A percentile compares a stretch with the other conserved stretches of the same genome.
Conservation (phyloP, 2,329 filamentous ascomycete genomes). For the Cercospora nicotianae region DNA sequence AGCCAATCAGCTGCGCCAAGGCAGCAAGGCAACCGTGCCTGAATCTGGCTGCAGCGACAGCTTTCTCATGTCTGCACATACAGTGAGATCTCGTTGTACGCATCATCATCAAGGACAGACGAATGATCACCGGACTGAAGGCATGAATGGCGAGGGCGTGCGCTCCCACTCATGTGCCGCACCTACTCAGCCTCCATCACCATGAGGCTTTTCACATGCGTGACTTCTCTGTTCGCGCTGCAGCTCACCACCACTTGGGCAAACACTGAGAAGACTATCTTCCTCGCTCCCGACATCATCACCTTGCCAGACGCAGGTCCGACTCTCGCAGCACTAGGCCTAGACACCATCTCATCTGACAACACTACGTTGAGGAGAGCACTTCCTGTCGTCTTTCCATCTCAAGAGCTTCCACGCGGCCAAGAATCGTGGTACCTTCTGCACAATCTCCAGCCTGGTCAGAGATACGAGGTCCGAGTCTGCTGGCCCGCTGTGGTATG, state of each 20-base stretch:
- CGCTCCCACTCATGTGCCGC: neutral
- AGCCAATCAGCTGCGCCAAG: neutral
- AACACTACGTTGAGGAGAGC: conserved; percentile 58
- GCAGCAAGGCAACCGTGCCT: neutral
- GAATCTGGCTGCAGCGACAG: neutral
- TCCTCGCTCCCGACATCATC: conserved; percentile 66
- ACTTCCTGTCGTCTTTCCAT: conserved; percentile 69
- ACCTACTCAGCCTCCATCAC: conserved; percentile 18
- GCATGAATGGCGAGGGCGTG: conserved; percentile 11
- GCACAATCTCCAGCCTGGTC: conserved; percentile 64
- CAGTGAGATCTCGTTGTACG: neutral
- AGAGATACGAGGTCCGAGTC: conserved; percentile 85
- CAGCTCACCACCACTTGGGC: conserved; percentile 46
- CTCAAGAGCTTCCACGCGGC: conserved; percentile 54
- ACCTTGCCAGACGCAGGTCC: conserved; percentile 58
- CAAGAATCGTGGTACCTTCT: conserved; percentile 77
- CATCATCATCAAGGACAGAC: neutral
- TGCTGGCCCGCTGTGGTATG: conserved; percentile 92
- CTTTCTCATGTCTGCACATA: neutral
- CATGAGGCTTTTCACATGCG: conserved; percentile 30
- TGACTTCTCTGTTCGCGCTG: conserved; percentile 30
- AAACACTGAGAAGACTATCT: conserved; percentile 91
- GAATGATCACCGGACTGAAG: neutral
- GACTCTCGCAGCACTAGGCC: conserved; percentile 60
- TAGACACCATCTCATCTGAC: conserved; percentile 62